Evolutionary conservation across 192 early-diverging fungal species (phyloP).

Genomic region (Phlyctochytrium arcticum): DNA sequence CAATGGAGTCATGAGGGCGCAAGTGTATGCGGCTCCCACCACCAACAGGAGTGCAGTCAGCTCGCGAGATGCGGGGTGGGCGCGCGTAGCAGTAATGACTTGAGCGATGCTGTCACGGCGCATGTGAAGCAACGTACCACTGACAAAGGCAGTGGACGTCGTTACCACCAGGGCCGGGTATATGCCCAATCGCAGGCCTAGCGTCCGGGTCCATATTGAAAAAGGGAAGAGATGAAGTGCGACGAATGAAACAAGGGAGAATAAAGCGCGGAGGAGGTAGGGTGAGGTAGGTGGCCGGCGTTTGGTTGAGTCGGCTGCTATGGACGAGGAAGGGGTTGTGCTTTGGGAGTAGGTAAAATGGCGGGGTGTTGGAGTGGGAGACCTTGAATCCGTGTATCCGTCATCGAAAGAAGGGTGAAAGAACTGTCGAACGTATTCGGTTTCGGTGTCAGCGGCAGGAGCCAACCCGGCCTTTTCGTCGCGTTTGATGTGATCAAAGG

Average conservation of each 20-base stretch:
- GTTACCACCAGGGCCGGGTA: constrained; percentile 2
- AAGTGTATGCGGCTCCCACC: constrained; percentile 5
- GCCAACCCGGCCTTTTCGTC: not conserved
- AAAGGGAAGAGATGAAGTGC: constrained; percentile 7
- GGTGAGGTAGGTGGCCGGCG: no score
- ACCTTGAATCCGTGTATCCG: not conserved
- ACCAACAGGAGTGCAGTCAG: not conserved
- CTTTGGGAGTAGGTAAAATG: not conserved
- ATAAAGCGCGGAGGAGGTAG: not conserved
- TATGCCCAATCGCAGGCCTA: constrained; percentile 1
- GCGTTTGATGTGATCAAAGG: not conserved
- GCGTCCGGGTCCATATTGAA: constrained; percentile 2
- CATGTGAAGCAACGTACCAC: not conserved
- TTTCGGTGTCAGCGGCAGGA: no score
- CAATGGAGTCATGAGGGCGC: not conserved
- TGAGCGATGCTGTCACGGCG: not conserved
- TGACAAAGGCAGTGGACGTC: constrained; percentile 1
- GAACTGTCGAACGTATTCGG: no score
- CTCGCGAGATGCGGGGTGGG: constrained; percentile 17
- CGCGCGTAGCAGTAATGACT: not conserved
- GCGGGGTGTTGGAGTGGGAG: not conserved
- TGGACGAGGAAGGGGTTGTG: no score
- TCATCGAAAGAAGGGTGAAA: not conserved
- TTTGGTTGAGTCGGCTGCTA: no score
- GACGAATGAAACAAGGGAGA: constrained; percentile 8